Conservation (phyloP, 257 asterid species). For the Voacanga thouarsii region DNA sequence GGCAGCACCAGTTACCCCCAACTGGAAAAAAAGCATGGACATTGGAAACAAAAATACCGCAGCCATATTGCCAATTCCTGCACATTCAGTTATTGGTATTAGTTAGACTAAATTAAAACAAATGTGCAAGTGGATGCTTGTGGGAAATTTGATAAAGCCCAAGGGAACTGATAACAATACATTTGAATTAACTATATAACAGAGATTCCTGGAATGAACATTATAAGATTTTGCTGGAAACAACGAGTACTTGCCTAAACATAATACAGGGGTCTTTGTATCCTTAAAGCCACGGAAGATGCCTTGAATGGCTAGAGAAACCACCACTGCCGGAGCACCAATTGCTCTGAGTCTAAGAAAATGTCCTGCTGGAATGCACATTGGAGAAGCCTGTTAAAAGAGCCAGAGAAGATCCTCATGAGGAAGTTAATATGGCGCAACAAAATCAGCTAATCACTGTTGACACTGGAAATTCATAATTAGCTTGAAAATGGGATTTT, state of each 20-base stretch:
- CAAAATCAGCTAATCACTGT: not conserved
- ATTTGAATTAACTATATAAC: not conserved
- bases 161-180: not conserved
- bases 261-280: slow-evolving; percentile 38
- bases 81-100: not conserved
- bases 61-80: slow-evolving; percentile 37
- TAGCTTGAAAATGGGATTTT: not conserved
- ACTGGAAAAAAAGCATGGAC: slow-evolving; percentile 25
- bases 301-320: slow-evolving; percentile 43
- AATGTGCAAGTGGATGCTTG: not conserved
- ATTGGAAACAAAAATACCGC: slow-evolving; percentile 32
- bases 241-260: slow-evolving; percentile 35
- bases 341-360: slow-evolving; percentile 47
- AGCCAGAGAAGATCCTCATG: not conserved
- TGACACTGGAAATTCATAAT: not conserved
- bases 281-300: slow-evolving; percentile 45
- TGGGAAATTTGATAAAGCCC: not conserved
- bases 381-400: slow-evolving; percentile 33
- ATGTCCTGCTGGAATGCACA: slow-evolving; percentile 37
- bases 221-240: not conserved
- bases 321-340: slow-evolving; percentile 52
- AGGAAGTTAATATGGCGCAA: not conserved
- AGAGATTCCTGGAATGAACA: not conserved
- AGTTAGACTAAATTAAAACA: not conserved
- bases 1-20: slow-evolving; percentile 39